A percentile compares a stretch with the other conserved stretches of the same genome.
Evolutionary conservation across 169 alveolate species (phyloP).

Genomic region (Eimeria falciformis): DNA sequence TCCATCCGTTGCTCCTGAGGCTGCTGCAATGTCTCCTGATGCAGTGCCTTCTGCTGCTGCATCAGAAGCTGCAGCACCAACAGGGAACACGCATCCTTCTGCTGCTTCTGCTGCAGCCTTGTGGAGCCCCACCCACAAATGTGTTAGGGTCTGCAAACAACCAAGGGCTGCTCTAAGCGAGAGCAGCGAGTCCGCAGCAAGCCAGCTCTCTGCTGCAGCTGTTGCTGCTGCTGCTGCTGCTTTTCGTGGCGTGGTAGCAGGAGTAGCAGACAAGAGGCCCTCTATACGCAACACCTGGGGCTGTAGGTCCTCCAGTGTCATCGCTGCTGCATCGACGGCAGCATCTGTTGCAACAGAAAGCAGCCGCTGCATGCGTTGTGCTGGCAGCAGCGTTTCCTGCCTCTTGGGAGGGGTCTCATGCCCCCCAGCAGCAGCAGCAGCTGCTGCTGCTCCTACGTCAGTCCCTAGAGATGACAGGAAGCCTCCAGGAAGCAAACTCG

Average conservation of each 20-base stretch:
- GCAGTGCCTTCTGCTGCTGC: background rate
- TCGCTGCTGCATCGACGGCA: constrained; percentile 51
- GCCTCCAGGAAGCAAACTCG: constrained; percentile 3
- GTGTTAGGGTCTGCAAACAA: constrained; percentile 4
- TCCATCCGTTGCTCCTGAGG: constrained; percentile 13
- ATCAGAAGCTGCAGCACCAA: background rate
- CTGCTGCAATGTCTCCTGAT: background rate
- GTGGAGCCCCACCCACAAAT: constrained; percentile 35
- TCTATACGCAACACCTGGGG: constrained; percentile 43
- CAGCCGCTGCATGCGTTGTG: constrained; percentile 42
- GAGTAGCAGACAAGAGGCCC: background rate
- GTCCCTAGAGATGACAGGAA: background rate
- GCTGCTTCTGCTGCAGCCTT: constrained; percentile 41
- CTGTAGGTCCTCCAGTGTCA: constrained; percentile 9
- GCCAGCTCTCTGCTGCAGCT: constrained; percentile 32
- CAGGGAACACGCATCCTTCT: background rate
- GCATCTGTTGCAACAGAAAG: constrained; percentile 53
- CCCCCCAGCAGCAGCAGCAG: constrained; percentile 10
- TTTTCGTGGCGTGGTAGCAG: no score
- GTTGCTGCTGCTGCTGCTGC: constrained; percentile 34
- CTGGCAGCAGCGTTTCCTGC: constrained; percentile 1
- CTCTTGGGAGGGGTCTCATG: background rate
- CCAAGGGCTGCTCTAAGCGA: background rate
- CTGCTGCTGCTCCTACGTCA: constrained; percentile 25
- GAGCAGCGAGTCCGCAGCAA: constrained; percentile 58